Evolutionary conservation across 148 eudicot species (phyloP).

Genomic region (Spergularia marina): DNA sequence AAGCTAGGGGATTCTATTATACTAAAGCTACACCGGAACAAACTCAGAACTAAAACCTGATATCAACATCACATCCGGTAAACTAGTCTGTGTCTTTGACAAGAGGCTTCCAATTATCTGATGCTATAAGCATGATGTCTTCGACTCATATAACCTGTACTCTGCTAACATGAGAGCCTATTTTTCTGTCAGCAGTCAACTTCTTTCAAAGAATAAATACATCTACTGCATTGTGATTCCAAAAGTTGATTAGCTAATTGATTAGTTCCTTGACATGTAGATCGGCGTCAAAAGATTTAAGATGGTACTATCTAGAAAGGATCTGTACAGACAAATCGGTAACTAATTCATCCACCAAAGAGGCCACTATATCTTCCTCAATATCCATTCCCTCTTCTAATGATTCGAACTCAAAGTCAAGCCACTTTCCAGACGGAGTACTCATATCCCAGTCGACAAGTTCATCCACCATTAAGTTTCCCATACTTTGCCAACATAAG

Average conservation of each 20-base stretch:
- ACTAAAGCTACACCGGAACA: too few relatives aligned
- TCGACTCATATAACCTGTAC: neutral
- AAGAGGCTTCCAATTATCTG: conserved; percentile 6
- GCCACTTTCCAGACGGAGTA: conserved; percentile 64
- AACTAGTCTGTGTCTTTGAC: neutral
- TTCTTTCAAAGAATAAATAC: conserved; percentile 21
- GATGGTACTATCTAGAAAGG: conserved; percentile 20
- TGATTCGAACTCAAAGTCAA: conserved; percentile 67
- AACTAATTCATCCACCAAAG: conserved; percentile 69
- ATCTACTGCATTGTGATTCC: conserved; percentile 21
- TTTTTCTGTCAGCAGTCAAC: neutral
- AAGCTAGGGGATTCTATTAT: too few relatives aligned
- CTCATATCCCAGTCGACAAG: conserved; percentile 87
- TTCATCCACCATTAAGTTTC: conserved; percentile 72
- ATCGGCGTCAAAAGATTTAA: conserved; percentile 21
- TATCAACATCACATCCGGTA: too few relatives aligned
- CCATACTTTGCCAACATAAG: conserved; percentile 50
- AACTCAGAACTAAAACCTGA: too few relatives aligned
- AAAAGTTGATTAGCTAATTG: conserved; percentile 9
- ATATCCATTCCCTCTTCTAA: conserved; percentile 75
- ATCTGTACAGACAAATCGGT: conserved; percentile 50
- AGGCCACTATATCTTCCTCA: conserved; percentile 47
- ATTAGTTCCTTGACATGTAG: conserved; percentile 15
- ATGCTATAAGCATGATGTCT: neutral
- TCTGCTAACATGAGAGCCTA: neutral